Percentiles rank a stretch among this genome's conserved stretches.
Conservation (phyloP, 768 basidiomycete genomes). For the Boletellus ananas region DNA sequence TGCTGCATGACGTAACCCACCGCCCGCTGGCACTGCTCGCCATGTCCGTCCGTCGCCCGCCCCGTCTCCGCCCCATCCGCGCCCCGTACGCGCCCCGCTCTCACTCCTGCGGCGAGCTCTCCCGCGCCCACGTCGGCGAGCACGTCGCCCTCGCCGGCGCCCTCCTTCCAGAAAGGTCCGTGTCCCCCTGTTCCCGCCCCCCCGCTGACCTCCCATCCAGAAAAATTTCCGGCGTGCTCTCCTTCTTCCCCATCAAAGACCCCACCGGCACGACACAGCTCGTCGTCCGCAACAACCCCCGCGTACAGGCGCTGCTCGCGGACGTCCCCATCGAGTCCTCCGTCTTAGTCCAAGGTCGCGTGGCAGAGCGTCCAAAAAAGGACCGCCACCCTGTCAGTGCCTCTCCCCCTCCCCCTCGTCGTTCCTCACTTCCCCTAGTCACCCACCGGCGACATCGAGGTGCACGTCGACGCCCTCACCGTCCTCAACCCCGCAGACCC, state of each 20-base stretch:
- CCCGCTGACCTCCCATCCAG: slow-evolving; percentile 45
- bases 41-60: slow-evolving; percentile 2
- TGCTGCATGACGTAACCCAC: too few relatives aligned
- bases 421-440: slow-evolving; percentile 36
- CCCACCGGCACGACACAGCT: slow-evolving; percentile 76
- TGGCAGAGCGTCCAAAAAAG: slow-evolving; percentile 58
- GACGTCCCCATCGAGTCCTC: slow-evolving; percentile 73
- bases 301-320: slow-evolving; percentile 42
- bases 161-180: slow-evolving; percentile 76
- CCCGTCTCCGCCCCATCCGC: slow-evolving; percentile 16
- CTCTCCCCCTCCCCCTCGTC: slow-evolving; percentile 1
- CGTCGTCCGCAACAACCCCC: slow-evolving; percentile 49
- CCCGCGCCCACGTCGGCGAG: slow-evolving; percentile 46
- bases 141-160: slow-evolving; percentile 75
- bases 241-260: slow-evolving; percentile 87
- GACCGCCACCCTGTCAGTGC: slow-evolving; percentile 58
- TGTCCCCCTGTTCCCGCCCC: slow-evolving; percentile 21
- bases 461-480: slow-evolving; percentile 63
- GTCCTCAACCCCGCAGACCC: slow-evolving; percentile 76
- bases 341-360: slow-evolving; percentile 70
- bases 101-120: slow-evolving; percentile 61
- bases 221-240: slow-evolving; percentile 61
- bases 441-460: slow-evolving; percentile 74
- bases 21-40: neutral
- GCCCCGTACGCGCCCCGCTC: slow-evolving; percentile 60